These are phyloP conservation scores for Sporothrix globosa DNA, from an alignment of 2,329 filamentous ascomycete species.

Conservation along the genomic window DNA sequence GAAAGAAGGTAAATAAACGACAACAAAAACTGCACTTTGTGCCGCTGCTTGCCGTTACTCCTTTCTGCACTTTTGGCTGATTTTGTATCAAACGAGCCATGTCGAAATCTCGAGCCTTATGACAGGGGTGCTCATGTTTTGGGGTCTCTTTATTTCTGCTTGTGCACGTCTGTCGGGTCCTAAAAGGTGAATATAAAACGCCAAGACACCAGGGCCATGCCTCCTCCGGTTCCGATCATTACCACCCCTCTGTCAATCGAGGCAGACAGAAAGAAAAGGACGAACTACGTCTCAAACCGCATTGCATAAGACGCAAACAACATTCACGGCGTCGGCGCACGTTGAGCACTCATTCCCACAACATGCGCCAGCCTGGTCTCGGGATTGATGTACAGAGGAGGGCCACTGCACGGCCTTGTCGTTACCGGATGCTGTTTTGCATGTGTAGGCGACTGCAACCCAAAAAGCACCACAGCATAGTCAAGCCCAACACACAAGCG, in stretches of 20 bases:
- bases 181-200: constrained; percentile 25
- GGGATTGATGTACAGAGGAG: too few relatives aligned
- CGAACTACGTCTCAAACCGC: background rate
- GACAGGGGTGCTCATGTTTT: background rate
- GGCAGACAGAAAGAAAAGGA: background rate
- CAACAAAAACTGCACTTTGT: background rate
- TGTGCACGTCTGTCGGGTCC: background rate
- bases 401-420: too few relatives aligned
- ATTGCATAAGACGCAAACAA: constrained; percentile 10
- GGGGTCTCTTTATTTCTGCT: background rate
- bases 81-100: background rate
- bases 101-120: background rate
- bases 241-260: background rate
- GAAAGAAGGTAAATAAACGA: background rate
- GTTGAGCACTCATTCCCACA: too few relatives aligned
- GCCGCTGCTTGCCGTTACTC: background rate
- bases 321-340: too few relatives aligned
- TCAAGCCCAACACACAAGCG: background rate
- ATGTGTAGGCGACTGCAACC: constrained; percentile 6
- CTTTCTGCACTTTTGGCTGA: constrained; percentile 5
- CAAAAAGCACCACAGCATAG: background rate
- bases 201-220: constrained; percentile 4
- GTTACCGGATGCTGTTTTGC: background rate
- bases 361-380: background rate
- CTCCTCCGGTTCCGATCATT: background rate